Evolutionary conservation across 2,329 filamentous ascomycete genomes (phyloP).

Genomic region (Ceratocystis lukuohia): DNA sequence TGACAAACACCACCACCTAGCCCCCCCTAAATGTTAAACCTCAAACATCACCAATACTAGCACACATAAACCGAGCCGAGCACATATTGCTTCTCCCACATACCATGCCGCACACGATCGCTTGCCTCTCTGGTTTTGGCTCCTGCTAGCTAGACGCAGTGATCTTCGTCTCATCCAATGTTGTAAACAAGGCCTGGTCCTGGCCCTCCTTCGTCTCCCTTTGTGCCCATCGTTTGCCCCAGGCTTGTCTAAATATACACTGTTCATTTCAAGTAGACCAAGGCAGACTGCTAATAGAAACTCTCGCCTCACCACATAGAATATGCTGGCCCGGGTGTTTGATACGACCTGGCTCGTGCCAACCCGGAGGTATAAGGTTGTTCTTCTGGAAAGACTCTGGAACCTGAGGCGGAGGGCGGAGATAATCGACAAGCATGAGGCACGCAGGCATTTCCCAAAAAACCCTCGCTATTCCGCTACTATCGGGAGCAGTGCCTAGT

Average conservation of each 20-base stretch:
- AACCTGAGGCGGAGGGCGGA: not conserved
- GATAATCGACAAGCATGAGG: not conserved
- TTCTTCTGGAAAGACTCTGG: not conserved
- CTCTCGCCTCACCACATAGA: not conserved
- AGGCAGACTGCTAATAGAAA: too few relatives aligned
- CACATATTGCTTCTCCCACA: not conserved
- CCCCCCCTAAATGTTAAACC: constrained; percentile 1
- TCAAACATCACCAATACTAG: not conserved
- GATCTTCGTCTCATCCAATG: constrained; percentile 4
- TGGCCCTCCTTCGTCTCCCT: not conserved
- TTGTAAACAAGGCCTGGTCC: not conserved
- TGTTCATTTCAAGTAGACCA: not conserved
- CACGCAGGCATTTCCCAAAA: not conserved
- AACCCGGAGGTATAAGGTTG: not conserved
- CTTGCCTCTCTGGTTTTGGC: not conserved
- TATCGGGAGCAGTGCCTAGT: not conserved
- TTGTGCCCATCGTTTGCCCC: not conserved
- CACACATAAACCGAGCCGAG: not conserved
- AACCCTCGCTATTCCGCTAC: too few relatives aligned
- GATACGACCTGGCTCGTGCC: not conserved
- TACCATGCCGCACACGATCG: not conserved
- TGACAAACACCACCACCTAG: not conserved
- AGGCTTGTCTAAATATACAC: constrained; percentile 4
- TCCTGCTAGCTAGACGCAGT: not conserved
- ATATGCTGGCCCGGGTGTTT: not conserved